Base-by-base conservation (phyloP, 2,329 filamentous ascomycete species). In the Penicillium sp. region DNA sequence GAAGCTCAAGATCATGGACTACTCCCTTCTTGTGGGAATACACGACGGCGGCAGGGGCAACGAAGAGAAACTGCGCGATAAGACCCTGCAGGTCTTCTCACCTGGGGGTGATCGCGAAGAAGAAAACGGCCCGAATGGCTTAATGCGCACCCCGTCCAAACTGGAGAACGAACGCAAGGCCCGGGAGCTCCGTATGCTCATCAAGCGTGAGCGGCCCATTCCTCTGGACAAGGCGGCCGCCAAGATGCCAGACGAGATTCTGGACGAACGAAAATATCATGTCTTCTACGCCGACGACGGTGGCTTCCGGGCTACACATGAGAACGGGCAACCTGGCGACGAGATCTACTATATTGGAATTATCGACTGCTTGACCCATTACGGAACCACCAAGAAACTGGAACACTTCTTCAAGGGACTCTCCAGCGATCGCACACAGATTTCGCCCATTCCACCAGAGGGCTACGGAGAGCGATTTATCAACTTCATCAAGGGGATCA, bases 281-380 rank as follows among this genome's bases (percentile, higher is more conserved):
- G 86, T 93, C 61, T 99, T 97, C 73, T 97, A 96, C 71, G 86
- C 88, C 55, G 93, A 97, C 63, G 93, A 97, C 69, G 94, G 94
- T 46, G 94, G 94, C 3, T 92, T 97, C 75, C 83, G 88, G 63
- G 93, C 94, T 11, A 97, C 94, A 1, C 92, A 97, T 69, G 92
- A 97, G 73, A 87, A 96, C 73, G 89, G 96, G 59, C 78, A 80
- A 14, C 86, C 90, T 1, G 92, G 89, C 2, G 91, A 97, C 51
- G 91, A 96, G 75, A 92, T 99, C 40, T 99, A 99, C 75, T 99
- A 99, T 71, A 85, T 99, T 7, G 95, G 94, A 34, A 95, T 99
- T 66, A 99, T 99, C 73, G 94, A 99, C 75, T 99, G 94, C 74
- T 80, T 99, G 67, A 99, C 94, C 66, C 91, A 97, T 73, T 99